Evolutionary conservation across 345 rosid genomes (phyloP), one percentile per base, ranked within the genome.

Genomic region (Reutealis trisperma): DNA sequence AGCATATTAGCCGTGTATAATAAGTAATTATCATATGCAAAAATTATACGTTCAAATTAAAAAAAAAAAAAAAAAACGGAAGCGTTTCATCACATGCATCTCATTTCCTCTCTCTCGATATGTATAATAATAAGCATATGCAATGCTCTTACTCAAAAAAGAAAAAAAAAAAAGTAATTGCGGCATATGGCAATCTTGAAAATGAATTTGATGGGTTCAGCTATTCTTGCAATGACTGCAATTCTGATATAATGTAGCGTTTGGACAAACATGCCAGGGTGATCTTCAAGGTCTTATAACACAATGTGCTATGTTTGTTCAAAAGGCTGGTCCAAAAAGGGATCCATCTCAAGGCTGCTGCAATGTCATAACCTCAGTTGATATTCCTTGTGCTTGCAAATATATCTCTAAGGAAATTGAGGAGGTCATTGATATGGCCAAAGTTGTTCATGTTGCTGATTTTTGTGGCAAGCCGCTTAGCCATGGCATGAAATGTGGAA

Each of bases 401-500:
- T 74, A 77, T 49, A 58, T 87, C 22, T 79, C 88, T 15, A 41
- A 67, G 27, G 80, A 77, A 5, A 57, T 82, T 25, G 78, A 37
- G 61, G 74, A 57, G 65, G 9, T 67, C 60, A 54, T 85, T 49
- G 86, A 85, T 77, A 78, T 85, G 89, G 75, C 75, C 24, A 89
- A 89, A 79, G 88, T 83, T 13, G 85, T 77, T 44, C 80, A 78
- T 14, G 85, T 85, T 52, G 86, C 86, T 44, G 65, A 73, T 11
- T 82, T 77, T 66, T 89, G 92, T 55, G 87, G 88, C 75, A 77
- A 79, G 19, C 83, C 80, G 15, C 71, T 87, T 55, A 37, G 63
- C 0, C 79, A 73, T 1, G 90, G 90, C 21, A 68, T 58, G 32
- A 84, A 85, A 80, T 84, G 92, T 75, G 90, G 92, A 82, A 82